Conservation (phyloP, 352 stramenopile species). For the Pythium scleroteichum region DNA sequence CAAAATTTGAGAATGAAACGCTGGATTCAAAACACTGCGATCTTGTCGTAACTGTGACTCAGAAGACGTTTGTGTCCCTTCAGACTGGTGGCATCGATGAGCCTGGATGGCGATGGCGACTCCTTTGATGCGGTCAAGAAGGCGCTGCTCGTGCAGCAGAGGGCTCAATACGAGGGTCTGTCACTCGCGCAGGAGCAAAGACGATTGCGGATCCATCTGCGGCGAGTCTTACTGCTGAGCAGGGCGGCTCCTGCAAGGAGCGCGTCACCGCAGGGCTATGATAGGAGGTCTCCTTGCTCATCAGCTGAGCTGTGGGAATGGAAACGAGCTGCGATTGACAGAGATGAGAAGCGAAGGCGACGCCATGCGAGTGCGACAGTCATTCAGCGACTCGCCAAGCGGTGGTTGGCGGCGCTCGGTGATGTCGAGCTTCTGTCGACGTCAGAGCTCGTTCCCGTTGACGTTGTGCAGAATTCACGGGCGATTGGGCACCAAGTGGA, state of each 20-base stretch:
- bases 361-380: conserved; percentile 6
- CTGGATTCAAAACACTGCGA: too few relatives aligned
- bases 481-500: too few relatives aligned
- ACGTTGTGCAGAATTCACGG: neutral
- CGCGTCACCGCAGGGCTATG: neutral
- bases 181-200: conserved; percentile 22
- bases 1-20: conserved; percentile 14
- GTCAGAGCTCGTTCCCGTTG: conserved; percentile 12
- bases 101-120: neutral
- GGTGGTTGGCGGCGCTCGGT: neutral
- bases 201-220: conserved; percentile 27
- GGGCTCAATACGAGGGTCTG: conserved; percentile 9
- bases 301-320: neutral
- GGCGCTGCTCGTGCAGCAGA: neutral
- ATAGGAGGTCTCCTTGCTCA: neutral
- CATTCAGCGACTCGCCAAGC: conserved; percentile 7
- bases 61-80: neutral
- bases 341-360: neutral
- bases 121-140: conserved; percentile 2
- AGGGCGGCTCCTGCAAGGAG: neutral
- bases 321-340: conserved; percentile 1
- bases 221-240: conserved; percentile 16
- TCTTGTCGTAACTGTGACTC: too few relatives aligned
- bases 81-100: neutral
- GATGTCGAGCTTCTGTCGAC: conserved; percentile 17